A percentile compares a stretch with the other conserved stretches of the same genome.
Conservation (phyloP, 495 filamentous ascomycete species). For the Durotheca rogersii region DNA sequence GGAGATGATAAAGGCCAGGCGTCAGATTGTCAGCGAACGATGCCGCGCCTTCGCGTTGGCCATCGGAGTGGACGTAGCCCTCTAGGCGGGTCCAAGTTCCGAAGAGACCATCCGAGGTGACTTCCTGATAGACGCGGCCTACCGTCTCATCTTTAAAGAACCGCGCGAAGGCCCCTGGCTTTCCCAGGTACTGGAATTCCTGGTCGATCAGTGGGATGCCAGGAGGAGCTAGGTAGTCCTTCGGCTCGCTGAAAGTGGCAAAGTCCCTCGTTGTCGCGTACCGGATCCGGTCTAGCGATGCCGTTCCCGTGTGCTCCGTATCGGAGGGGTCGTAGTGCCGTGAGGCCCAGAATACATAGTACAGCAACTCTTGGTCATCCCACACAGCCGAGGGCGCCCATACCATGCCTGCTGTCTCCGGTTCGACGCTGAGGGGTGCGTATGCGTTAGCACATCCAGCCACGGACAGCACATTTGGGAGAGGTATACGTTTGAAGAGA, state of each 20-base stretch:
- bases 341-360: slow-evolving; percentile 41
- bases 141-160: slow-evolving; percentile 42
- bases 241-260: slow-evolving; percentile 26
- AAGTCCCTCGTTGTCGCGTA: slow-evolving; percentile 38
- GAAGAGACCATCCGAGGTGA: slow-evolving; percentile 38
- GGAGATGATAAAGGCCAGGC: slow-evolving; percentile 35
- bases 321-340: slow-evolving; percentile 30
- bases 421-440: slow-evolving; percentile 30
- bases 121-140: slow-evolving; percentile 37
- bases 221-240: slow-evolving; percentile 31
- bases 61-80: slow-evolving; percentile 23
- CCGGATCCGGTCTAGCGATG: slow-evolving; percentile 30
- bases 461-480: background rate
- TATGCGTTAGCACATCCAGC: background rate
- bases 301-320: slow-evolving; percentile 25
- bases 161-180: slow-evolving; percentile 32
- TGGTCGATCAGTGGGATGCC: slow-evolving; percentile 40
- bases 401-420: slow-evolving; percentile 42
- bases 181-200: slow-evolving; percentile 36
- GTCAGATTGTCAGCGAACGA: slow-evolving; percentile 38
- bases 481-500: slow-evolving; percentile 14
- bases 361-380: slow-evolving; percentile 35
- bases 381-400: slow-evolving; percentile 45
- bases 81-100: slow-evolving; percentile 40
- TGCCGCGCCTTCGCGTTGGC: slow-evolving; percentile 38